phyloP scores from a whole-genome alignment of 352 stramenopile genomes.

The Elongisporangium prolatum region DNA sequence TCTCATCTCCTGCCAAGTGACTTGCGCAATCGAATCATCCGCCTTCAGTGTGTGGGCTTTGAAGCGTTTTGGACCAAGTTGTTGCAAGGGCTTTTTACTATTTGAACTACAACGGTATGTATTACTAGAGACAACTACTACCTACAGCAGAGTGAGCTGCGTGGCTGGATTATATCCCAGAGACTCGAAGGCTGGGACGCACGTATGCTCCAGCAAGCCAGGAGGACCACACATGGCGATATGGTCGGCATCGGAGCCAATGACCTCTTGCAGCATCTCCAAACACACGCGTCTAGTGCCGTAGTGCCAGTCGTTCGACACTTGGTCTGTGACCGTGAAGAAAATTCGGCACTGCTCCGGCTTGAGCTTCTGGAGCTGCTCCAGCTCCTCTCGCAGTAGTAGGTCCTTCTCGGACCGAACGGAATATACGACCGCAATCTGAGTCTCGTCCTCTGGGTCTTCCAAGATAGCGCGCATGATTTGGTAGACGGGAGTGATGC shows the following conservation, averaged over 20 bases:
- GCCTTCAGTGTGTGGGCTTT: neutral
- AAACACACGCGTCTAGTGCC: slow-evolving; percentile 83
- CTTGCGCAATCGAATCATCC: neutral
- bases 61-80: neutral
- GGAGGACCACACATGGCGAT: slow-evolving; percentile 92
- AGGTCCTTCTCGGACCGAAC: slow-evolving; percentile 91
- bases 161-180: slow-evolving; percentile 83
- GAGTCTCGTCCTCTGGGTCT: slow-evolving; percentile 32
- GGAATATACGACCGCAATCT: slow-evolving; percentile 69
- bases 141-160: slow-evolving; percentile 46
- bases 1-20: neutral
- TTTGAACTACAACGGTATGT: neutral
- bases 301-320: slow-evolving; percentile 54
- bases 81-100: neutral
- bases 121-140: slow-evolving; percentile 8
- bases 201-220: slow-evolving; percentile 93
- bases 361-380: slow-evolving; percentile 48
- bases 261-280: slow-evolving; percentile 81
- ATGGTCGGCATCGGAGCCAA: slow-evolving; percentile 62
- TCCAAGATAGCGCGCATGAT: slow-evolving; percentile 81
- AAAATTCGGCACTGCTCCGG: slow-evolving; percentile 33
- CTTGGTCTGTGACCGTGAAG: slow-evolving; percentile 30
- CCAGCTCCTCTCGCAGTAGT: slow-evolving; percentile 86
- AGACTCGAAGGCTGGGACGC: slow-evolving; percentile 80
- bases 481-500: slow-evolving; percentile 58